phyloP scores from a whole-genome alignment of 2,329 filamentous ascomycete species.

The Pseudogymnoascus sp. region DNA sequence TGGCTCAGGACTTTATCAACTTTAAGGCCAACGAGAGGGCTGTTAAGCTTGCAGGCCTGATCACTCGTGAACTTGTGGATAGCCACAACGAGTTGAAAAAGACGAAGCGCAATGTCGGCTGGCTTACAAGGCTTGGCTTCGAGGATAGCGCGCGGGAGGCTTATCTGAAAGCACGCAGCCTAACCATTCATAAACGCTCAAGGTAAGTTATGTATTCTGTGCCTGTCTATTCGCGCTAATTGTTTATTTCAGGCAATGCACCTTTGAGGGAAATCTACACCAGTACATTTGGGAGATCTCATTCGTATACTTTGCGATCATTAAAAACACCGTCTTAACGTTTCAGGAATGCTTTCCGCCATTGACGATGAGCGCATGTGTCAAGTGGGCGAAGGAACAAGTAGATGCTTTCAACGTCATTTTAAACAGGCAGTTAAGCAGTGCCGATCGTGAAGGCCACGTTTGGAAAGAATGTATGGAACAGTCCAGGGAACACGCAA shows the following conservation, averaged over 20 bases:
- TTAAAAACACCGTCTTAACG: conserved; percentile 84
- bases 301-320: conserved; percentile 90
- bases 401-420: conserved; percentile 85
- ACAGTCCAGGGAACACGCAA: conserved; percentile 70
- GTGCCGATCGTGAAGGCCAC: conserved; percentile 65
- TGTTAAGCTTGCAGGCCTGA: conserved; percentile 62
- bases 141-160: conserved; percentile 83
- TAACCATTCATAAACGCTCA: conserved; percentile 70
- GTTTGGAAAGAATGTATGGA: conserved; percentile 79
- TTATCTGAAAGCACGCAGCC: conserved; percentile 72
- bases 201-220: conserved; percentile 47
- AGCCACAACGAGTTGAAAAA: conserved; percentile 68
- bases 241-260: conserved; percentile 64
- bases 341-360: conserved; percentile 83
- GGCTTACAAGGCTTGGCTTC: conserved; percentile 79
- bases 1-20: conserved; percentile 86
- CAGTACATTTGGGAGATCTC: conserved; percentile 93
- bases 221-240: conserved; percentile 19
- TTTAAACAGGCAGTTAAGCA: conserved; percentile 76
- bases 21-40: conserved; percentile 86
- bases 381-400: conserved; percentile 97
- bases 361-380: conserved; percentile 83
- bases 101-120: conserved; percentile 72
- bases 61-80: conserved; percentile 69
- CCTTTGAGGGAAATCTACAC: conserved; percentile 88